Conservation (phyloP, 768 basidiomycete species). For the Leccinum arenicola region DNA sequence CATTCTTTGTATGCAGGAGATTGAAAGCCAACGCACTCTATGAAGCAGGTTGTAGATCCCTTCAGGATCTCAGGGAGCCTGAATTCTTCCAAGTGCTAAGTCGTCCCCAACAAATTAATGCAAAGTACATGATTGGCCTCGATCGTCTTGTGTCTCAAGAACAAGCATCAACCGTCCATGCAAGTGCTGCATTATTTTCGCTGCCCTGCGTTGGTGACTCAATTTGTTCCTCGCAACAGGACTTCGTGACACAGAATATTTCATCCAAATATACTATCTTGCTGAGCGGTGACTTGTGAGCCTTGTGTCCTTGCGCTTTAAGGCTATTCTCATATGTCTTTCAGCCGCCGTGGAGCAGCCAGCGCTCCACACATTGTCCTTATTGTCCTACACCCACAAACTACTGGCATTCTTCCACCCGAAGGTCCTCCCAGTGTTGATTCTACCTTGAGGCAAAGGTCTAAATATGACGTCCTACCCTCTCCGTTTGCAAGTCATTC, state of each 20-base stretch:
- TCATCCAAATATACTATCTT: conserved; percentile 47
- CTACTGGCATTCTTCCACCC: conserved; percentile 13
- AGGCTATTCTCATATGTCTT: background rate
- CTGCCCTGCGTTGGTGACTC: background rate
- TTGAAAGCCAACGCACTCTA: conserved; percentile 43
- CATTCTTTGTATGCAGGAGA: conserved; percentile 8
- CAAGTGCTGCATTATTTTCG: conserved; percentile 25
- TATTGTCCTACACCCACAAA: conserved; percentile 18
- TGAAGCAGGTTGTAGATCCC: conserved; percentile 45
- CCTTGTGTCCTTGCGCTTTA: background rate
- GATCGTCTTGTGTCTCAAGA: conserved; percentile 34
- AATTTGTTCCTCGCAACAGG: conserved; percentile 30
- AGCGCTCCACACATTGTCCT: conserved; percentile 16
- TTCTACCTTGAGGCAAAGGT: conserved; percentile 10
- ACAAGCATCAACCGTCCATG: conserved; percentile 46
- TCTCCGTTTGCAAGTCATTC: conserved; percentile 14
- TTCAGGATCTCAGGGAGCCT: conserved; percentile 41
- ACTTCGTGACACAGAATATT: conserved; percentile 46
- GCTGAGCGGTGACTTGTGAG: conserved; percentile 60
- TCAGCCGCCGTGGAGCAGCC: conserved; percentile 44
- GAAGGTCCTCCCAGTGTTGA: conserved; percentile 14
- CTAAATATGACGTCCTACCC: conserved; percentile 13
- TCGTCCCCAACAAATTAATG: conserved; percentile 35
- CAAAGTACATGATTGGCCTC: conserved; percentile 41
- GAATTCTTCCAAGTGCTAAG: conserved; percentile 39